phyloP scores from a whole-genome alignment of 352 stramenopile species.

The Phytophthora hybrid region DNA sequence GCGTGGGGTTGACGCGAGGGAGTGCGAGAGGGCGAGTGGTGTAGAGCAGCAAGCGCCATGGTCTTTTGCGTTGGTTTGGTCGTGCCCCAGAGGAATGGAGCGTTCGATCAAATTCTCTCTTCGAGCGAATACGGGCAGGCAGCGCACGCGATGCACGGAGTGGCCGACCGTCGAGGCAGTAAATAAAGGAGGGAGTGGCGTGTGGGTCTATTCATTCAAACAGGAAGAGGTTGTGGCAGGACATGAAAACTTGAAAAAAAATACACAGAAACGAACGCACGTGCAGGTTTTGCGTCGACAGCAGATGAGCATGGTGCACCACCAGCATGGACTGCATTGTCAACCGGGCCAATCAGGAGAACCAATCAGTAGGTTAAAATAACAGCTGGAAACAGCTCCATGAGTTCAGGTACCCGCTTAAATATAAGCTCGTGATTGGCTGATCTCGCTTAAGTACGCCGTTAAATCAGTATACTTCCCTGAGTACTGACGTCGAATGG shows the following conservation, averaged over 20 bases:
- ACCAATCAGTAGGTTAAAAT: neutral
- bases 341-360: neutral
- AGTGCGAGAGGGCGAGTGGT: neutral
- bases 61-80: conserved; percentile 27
- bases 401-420: neutral
- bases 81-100: conserved; percentile 27
- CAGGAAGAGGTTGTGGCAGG: conserved; percentile 15
- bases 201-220: conserved; percentile 32
- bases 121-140: conserved; percentile 22
- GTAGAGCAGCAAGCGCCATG: conserved; percentile 22
- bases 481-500: conserved; percentile 25
- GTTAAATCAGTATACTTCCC: neutral
- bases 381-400: neutral
- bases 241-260: conserved; percentile 43
- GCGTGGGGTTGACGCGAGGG: conserved; percentile 14
- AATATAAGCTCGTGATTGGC: neutral
- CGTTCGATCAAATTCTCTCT: conserved; percentile 16
- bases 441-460: neutral
- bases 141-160: conserved; percentile 26
- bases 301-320: neutral
- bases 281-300: neutral
- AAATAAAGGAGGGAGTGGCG: conserved; percentile 38
- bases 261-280: conserved; percentile 37
- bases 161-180: conserved; percentile 31
- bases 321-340: conserved; percentile 5